These are phyloP conservation scores for Fraxinus floribunda DNA, from an alignment of 305 asterid species.

Conservation along the genomic window DNA sequence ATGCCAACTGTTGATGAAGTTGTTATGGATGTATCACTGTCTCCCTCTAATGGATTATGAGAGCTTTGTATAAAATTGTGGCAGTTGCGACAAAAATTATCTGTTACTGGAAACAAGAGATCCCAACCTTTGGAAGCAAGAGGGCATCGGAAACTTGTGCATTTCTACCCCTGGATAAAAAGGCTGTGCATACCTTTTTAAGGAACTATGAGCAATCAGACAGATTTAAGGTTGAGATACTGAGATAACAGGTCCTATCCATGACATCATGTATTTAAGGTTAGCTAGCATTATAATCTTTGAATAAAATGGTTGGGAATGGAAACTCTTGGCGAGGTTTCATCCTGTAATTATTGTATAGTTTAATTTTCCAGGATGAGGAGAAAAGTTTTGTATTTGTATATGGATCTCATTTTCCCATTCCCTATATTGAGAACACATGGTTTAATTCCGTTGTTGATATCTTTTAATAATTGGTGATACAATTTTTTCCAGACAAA, in stretches of 20 bases:
- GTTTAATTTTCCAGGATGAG: slow-evolving; percentile 19
- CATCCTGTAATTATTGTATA: slow-evolving; percentile 26
- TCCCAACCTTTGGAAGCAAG: slow-evolving; percentile 4
- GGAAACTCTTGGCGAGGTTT: slow-evolving; percentile 19
- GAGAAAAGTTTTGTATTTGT: slow-evolving; percentile 11
- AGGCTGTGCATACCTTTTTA: background rate
- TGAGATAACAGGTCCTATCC: background rate
- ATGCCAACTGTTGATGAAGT: slow-evolving; percentile 48
- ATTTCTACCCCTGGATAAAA: background rate
- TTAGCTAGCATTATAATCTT: slow-evolving; percentile 11
- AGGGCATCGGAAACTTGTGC: background rate
- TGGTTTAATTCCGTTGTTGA: slow-evolving; percentile 10
- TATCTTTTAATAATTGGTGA: background rate
- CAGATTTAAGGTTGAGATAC: slow-evolving; percentile 7
- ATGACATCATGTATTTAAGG: slow-evolving; percentile 8
- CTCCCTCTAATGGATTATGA: slow-evolving; percentile 36
- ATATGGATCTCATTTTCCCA: background rate
- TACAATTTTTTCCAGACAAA: background rate
- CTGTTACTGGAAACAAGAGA: slow-evolving; percentile 15
- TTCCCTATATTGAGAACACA: slow-evolving; percentile 9
- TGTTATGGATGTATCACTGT: slow-evolving; percentile 29
- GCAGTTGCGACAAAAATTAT: slow-evolving; percentile 13
- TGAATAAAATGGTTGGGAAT: slow-evolving; percentile 19
- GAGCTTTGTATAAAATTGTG: slow-evolving; percentile 16
- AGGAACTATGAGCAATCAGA: slow-evolving; percentile 7